Percentiles rank a stretch among this genome's conserved stretches.
These are phyloP conservation scores for Trifolium fragiferum DNA, from an alignment of 306 rosid genomes.

Conservation along the genomic window DNA sequence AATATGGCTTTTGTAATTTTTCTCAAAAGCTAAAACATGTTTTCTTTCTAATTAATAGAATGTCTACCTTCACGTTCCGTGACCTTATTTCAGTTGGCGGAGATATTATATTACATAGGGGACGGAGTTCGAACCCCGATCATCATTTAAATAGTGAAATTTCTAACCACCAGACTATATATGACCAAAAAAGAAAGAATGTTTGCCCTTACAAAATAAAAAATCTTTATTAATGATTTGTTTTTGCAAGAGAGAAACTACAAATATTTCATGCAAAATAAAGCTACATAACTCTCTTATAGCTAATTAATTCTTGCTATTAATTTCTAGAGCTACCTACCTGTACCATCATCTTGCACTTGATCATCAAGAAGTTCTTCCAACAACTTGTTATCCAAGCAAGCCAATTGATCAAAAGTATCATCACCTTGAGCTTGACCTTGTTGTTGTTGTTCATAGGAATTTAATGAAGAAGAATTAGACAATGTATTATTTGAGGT, in stretches of 20 bases:
- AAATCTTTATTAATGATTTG: no score
- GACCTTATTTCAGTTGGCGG: no score
- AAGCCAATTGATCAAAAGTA: conserved; percentile 59
- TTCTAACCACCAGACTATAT: no score
- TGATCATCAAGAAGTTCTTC: conserved; percentile 55
- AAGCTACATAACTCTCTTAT: not conserved
- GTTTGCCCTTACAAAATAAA: no score
- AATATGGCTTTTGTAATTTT: no score
- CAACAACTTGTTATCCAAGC: conserved; percentile 61
- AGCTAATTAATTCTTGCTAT: not conserved
- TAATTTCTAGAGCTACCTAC: not conserved
- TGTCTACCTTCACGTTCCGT: no score
- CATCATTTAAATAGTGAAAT: no score
- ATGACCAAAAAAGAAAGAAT: no score
- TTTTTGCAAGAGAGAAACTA: not conserved
- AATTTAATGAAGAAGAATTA: not conserved
- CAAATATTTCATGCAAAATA: not conserved
- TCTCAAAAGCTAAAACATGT: no score
- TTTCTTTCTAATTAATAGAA: no score
- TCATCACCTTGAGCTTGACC: not conserved
- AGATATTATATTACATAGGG: no score
- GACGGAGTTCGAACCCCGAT: no score
- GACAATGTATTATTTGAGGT: not conserved
- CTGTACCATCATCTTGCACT: not conserved
- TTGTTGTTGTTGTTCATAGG: conserved; percentile 11